A percentile compares a stretch with the other conserved stretches of the same genome.
Conservation (phyloP, 202 grass and related monocot genomes). For the Panicum virgatum region DNA sequence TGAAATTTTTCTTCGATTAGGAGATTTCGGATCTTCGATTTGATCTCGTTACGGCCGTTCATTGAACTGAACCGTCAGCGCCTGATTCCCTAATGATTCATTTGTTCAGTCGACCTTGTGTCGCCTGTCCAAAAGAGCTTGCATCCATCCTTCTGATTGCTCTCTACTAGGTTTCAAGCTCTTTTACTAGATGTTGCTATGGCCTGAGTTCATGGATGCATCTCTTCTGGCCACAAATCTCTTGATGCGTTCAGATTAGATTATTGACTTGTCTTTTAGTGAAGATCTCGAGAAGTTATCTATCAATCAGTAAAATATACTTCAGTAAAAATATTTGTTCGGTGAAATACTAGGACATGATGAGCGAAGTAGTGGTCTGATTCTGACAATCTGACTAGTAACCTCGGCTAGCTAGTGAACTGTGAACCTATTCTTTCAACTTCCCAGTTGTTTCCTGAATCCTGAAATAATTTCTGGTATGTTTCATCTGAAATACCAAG, state of each 20-base stretch:
- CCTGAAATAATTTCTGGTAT: neutral
- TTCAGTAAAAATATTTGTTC: neutral
- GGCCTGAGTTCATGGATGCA: neutral
- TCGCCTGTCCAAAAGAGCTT: neutral
- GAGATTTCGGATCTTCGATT: conserved; percentile 12
- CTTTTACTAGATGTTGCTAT: neutral
- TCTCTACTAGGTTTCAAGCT: neutral
- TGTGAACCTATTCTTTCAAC: neutral
- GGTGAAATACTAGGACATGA: neutral
- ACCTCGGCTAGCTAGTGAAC: neutral
- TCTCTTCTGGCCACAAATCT: conserved; percentile 25
- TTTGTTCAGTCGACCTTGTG: neutral
- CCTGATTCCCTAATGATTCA: neutral
- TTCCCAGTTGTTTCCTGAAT: conserved; percentile 31
- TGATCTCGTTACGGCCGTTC: neutral
- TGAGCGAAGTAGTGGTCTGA: conserved; percentile 17
- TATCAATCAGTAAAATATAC: no score
- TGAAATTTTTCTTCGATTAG: neutral
- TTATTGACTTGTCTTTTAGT: neutral
- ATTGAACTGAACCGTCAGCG: neutral
- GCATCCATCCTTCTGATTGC: conserved; percentile 8
- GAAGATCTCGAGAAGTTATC: conserved; percentile 5
- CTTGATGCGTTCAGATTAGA: neutral
- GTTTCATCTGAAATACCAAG: conserved; percentile 33
- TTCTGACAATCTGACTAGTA: conserved; percentile 37